Conservation (phyloP, 2,329 filamentous ascomycete species). For the Alternaria ventricosa region DNA sequence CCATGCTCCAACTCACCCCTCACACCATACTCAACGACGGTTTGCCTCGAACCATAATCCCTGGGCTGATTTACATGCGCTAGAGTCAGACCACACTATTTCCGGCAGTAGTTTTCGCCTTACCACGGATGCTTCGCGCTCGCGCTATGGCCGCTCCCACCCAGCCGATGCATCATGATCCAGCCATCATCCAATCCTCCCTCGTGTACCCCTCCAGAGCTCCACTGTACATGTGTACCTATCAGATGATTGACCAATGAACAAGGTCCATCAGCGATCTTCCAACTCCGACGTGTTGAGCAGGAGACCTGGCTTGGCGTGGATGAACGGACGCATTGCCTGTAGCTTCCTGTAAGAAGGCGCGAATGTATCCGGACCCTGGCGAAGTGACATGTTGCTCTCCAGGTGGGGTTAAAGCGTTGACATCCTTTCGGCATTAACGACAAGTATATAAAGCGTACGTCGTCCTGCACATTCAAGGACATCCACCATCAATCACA, state of each 20-base stretch:
- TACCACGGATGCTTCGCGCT: constrained; percentile 10
- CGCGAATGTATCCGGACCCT: constrained; percentile 18
- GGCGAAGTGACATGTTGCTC: background rate
- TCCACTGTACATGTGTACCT: constrained; percentile 20
- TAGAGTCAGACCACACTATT: constrained; percentile 25
- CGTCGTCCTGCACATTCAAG: background rate
- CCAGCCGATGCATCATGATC: constrained; percentile 43
- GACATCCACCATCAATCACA: constrained; percentile 13
- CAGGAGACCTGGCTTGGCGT: constrained; percentile 21
- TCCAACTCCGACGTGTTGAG: constrained; percentile 33
- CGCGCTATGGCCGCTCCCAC: constrained; percentile 31
- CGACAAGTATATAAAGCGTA: constrained; percentile 29
- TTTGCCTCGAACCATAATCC: constrained; percentile 10
- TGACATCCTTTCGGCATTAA: constrained; percentile 5
- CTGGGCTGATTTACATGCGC: constrained; percentile 17
- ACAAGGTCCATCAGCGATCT: background rate
- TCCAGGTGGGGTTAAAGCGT: constrained; percentile 19
- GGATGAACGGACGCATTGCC: constrained; percentile 28
- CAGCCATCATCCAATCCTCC: constrained; percentile 29
- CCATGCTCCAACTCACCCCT: constrained; percentile 21
- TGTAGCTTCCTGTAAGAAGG: constrained; percentile 17
- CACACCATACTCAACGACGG: constrained; percentile 28
- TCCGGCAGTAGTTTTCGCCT: constrained; percentile 10
- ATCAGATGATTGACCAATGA: constrained; percentile 18
- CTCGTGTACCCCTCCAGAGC: constrained; percentile 29